phyloP scores from a whole-genome alignment of 202 grass and related monocot species.

The Carex sylvatica region DNA sequence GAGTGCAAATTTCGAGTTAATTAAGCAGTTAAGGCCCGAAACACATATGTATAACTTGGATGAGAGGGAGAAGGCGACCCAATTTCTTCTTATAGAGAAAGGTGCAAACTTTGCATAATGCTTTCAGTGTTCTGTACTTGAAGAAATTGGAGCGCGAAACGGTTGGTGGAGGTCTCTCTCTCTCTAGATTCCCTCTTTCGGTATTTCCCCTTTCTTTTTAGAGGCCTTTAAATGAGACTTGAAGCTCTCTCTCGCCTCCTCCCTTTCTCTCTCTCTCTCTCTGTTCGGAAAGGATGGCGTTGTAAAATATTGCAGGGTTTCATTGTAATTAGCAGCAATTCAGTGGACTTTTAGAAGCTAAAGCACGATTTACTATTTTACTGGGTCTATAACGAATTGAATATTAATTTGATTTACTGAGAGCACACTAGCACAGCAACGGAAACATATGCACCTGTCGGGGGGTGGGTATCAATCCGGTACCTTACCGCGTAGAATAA shows the following conservation, averaged over 20 bases:
- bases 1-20: slow-evolving; percentile 37
- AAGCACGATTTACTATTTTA: slow-evolving; percentile 10
- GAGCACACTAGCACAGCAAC: neutral
- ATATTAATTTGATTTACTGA: slow-evolving; percentile 12
- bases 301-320: slow-evolving; percentile 4
- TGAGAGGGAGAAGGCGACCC: slow-evolving; percentile 20
- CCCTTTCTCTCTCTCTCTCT: neutral
- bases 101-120: slow-evolving; percentile 14
- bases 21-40: slow-evolving; percentile 29
- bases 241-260: slow-evolving; percentile 6
- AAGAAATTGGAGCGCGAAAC: neutral
- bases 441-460: slow-evolving; percentile 28
- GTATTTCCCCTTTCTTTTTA: slow-evolving; percentile 6
- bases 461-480: too few relatives aligned
- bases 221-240: neutral
- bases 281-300: slow-evolving; percentile 2
- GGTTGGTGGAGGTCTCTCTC: slow-evolving; percentile 25
- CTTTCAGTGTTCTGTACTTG: neutral
- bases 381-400: slow-evolving; percentile 18
- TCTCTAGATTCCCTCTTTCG: slow-evolving; percentile 6
- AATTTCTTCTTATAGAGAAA: slow-evolving; percentile 16
- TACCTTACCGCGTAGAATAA: too few relatives aligned
- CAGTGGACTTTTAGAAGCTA: slow-evolving; percentile 1
- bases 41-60: slow-evolving; percentile 22
- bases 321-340: neutral